These are phyloP conservation scores for Orbilia brochopaga DNA, from an alignment of 2,329 filamentous ascomycete genomes.

Conservation along the genomic window DNA sequence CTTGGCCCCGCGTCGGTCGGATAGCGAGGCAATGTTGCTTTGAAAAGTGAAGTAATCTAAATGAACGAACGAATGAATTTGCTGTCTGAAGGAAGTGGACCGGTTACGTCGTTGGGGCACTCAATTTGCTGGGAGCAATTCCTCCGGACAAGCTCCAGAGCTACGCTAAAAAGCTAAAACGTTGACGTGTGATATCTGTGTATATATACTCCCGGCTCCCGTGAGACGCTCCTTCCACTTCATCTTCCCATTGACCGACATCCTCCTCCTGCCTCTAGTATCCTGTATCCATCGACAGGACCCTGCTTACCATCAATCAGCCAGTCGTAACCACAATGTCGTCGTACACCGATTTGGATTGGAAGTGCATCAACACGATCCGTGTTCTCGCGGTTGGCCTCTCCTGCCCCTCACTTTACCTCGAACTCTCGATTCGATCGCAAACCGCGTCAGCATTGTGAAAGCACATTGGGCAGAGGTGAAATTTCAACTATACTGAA, in stretches of 20 bases:
- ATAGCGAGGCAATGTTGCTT: constrained; percentile 4
- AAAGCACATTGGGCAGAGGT: constrained; percentile 31
- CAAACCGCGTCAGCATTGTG: no score
- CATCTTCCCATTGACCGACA: constrained; percentile 3
- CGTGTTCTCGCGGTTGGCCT: constrained; percentile 87
- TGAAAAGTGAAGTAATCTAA: no score
- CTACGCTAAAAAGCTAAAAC: constrained; percentile 8
- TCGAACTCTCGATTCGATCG: no score
- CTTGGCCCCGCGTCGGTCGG: constrained; percentile 5
- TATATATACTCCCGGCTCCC: constrained; percentile 8
- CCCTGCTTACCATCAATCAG: constrained; percentile 61
- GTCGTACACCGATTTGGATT: constrained; percentile 85
- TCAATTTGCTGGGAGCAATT: constrained; percentile 11
- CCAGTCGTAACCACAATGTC: no score
- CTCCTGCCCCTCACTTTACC: constrained; percentile 49
- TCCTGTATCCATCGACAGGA: constrained; percentile 4
- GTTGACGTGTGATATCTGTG: not conserved
- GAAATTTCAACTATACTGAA: constrained; percentile 5
- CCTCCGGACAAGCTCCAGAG: constrained; percentile 11
- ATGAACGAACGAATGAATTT: not conserved
- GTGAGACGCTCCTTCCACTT: constrained; percentile 1
- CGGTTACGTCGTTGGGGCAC: constrained; percentile 25
- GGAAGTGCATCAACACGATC: constrained; percentile 97
- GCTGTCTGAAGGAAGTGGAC: not conserved
- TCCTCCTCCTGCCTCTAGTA: constrained; percentile 7